phyloP scores from a whole-genome alignment of 2,329 filamentous ascomycete genomes.

The Fusarium papillatum region DNA sequence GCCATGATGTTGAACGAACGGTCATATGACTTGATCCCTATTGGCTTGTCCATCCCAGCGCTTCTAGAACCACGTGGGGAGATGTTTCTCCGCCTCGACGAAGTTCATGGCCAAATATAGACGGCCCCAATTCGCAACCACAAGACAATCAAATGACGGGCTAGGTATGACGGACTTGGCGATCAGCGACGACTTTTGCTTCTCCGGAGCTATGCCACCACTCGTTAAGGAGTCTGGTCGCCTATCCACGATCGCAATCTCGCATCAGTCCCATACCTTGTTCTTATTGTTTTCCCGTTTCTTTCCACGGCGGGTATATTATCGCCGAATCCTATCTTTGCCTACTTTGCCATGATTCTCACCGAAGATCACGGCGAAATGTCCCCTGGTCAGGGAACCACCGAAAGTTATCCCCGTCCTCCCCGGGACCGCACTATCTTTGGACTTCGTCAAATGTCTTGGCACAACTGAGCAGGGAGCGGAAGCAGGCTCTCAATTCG shows the following conservation, averaged over 20 bases:
- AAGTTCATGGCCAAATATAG: constrained; percentile 6
- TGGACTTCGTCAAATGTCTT: constrained; percentile 29
- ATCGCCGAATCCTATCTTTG: constrained; percentile 7
- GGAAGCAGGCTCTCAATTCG: constrained; percentile 12
- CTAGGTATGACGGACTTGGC: neutral
- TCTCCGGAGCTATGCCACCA: constrained; percentile 7
- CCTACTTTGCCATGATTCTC: constrained; percentile 1
- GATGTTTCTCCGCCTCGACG: neutral
- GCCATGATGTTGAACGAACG: neutral
- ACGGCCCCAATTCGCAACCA: neutral
- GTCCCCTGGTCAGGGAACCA: constrained; percentile 5
- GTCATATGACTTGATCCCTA: neutral
- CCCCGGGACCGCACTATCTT: constrained; percentile 8
- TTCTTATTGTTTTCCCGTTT: constrained; percentile 10
- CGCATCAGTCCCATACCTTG: constrained; percentile 13
- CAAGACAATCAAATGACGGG: constrained; percentile 3
- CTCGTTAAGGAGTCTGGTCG: constrained; percentile 29
- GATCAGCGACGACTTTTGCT: constrained; percentile 3
- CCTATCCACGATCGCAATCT: constrained; percentile 32
- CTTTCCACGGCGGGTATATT: constrained; percentile 8
- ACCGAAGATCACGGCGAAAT: constrained; percentile 2
- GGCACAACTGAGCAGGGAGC: constrained; percentile 30
- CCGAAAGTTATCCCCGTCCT: constrained; percentile 7
- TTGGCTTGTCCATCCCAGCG: neutral
- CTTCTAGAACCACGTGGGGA: neutral